phyloP scores from a whole-genome alignment of 2,329 filamentous ascomycete genomes.

The Talaromyces marneffei region DNA sequence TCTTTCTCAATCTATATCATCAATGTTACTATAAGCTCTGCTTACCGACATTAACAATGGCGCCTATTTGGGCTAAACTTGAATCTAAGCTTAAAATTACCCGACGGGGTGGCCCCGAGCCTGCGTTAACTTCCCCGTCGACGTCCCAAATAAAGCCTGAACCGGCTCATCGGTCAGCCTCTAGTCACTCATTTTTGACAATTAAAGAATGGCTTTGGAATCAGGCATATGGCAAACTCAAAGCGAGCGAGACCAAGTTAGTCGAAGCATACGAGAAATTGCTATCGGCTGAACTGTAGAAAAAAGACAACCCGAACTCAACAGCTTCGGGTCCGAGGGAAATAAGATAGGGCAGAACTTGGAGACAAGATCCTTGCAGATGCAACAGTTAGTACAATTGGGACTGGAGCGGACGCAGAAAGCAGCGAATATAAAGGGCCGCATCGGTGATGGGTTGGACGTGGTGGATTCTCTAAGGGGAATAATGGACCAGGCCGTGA shows the following conservation, averaged over 20 bases:
- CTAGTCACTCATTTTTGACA: not conserved
- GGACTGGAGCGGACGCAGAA: constrained; percentile 3
- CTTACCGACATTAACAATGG: not conserved
- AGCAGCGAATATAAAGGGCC: not conserved
- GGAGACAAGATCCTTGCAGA: not conserved
- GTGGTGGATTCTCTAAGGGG: not conserved
- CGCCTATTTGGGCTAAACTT: not conserved
- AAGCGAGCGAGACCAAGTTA: not conserved
- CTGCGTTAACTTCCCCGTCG: not conserved
- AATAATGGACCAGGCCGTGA: not conserved
- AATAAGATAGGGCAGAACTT: constrained; percentile 4
- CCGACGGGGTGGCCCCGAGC: not conserved
- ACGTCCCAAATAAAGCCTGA: not conserved
- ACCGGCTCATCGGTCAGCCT: not conserved
- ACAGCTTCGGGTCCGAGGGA: no score
- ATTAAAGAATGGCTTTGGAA: constrained; percentile 2
- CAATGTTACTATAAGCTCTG: no score
- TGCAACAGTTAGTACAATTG: not conserved
- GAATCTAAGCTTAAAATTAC: not conserved
- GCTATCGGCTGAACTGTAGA: not conserved
- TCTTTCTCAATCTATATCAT: not conserved
- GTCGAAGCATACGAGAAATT: constrained; percentile 6
- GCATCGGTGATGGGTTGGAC: not conserved
- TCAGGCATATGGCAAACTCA: constrained; percentile 1
- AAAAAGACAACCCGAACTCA: no score